Evolutionary conservation across 768 basidiomycete species (phyloP).

Genomic region (Crucibulum laeve): DNA sequence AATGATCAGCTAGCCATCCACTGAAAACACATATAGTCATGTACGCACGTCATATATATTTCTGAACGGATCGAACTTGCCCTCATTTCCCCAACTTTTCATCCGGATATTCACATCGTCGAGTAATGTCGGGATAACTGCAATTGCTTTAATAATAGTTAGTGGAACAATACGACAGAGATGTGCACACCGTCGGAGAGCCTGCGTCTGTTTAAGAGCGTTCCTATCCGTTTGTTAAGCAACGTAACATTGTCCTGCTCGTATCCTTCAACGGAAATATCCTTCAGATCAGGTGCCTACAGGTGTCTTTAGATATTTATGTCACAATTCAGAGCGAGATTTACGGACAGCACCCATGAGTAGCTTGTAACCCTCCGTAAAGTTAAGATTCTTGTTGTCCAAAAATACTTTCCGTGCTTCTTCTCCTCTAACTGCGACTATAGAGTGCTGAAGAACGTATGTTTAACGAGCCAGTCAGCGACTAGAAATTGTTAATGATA

Average conservation of each 20-base stretch:
- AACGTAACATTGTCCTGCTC: conserved; percentile 7
- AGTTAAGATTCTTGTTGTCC: conserved; percentile 20
- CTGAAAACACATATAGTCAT: background rate
- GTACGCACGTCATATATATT: conserved; percentile 23
- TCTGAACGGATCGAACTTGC: conserved; percentile 27
- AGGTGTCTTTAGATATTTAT: background rate
- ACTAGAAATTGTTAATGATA: background rate
- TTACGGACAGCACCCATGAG: conserved; percentile 24
- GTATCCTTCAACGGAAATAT: conserved; percentile 13
- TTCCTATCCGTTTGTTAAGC: conserved; percentile 17
- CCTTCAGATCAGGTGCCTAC: conserved; percentile 16
- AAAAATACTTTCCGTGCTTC: conserved; percentile 27
- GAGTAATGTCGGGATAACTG: conserved; percentile 22
- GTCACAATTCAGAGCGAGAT: background rate
- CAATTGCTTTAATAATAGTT: background rate
- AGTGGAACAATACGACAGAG: background rate
- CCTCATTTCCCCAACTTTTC: conserved; percentile 19
- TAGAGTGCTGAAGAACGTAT: conserved; percentile 13
- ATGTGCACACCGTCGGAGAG: conserved; percentile 14
- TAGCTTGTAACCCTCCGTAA: conserved; percentile 28
- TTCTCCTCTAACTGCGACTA: conserved; percentile 26
- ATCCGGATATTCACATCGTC: conserved; percentile 19
- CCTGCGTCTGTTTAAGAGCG: conserved; percentile 16
- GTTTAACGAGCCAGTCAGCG: background rate
- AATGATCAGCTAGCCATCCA: background rate